phyloP scores from a whole-genome alignment of 441 rosid species.

The Populus tomentosa region DNA sequence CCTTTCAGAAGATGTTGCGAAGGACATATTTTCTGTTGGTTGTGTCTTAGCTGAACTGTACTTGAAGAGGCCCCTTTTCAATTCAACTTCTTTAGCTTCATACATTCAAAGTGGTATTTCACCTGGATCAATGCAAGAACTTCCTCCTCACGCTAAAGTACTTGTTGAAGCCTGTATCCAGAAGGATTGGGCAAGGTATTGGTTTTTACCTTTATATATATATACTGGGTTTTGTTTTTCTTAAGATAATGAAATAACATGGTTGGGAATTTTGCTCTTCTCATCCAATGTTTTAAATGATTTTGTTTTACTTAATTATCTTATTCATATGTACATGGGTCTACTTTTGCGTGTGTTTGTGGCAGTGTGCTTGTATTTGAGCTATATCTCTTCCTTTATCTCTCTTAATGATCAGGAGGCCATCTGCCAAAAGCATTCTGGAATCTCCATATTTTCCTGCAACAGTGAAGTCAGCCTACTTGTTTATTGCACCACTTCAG shows the following conservation, averaged over 20 bases:
- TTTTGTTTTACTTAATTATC: neutral
- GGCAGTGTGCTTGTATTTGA: neutral
- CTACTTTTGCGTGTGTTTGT: slow-evolving; percentile 2
- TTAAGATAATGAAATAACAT: neutral
- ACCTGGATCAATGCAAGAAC: slow-evolving; percentile 61
- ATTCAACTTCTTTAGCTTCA: slow-evolving; percentile 53
- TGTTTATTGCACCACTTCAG: slow-evolving; percentile 85
- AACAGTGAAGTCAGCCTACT: slow-evolving; percentile 72
- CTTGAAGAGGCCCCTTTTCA: slow-evolving; percentile 72
- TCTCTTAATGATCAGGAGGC: slow-evolving; percentile 62
- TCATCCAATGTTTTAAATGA: neutral
- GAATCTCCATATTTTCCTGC: slow-evolving; percentile 87
- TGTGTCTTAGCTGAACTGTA: slow-evolving; percentile 83
- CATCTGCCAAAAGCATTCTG: slow-evolving; percentile 68
- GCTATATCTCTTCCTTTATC: slow-evolving; percentile 19
- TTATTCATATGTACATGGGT: neutral
- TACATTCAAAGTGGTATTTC: slow-evolving; percentile 48
- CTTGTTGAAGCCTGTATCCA: slow-evolving; percentile 79
- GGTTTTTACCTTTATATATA: slow-evolving; percentile 15
- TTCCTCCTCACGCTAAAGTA: slow-evolving; percentile 67
- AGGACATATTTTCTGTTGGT: slow-evolving; percentile 81
- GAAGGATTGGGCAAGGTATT: slow-evolving; percentile 67
- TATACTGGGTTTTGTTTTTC: neutral
- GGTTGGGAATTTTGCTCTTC: slow-evolving; percentile 18
- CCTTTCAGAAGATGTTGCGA: slow-evolving; percentile 41